Conservation (phyloP, 768 basidiomycete species). For the Agrocybe chaxingu region DNA sequence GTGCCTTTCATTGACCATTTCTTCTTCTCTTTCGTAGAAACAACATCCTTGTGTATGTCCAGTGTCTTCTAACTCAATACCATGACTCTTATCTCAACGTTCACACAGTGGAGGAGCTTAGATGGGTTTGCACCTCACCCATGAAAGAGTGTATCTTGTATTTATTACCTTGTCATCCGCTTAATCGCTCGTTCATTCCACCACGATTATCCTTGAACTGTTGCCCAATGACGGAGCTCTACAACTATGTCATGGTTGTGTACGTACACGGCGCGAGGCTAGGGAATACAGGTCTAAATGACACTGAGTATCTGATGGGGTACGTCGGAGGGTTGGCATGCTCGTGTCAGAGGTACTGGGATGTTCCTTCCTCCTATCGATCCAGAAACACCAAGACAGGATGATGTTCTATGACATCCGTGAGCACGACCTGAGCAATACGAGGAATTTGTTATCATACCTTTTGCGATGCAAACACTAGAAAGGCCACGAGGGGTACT, state of each 20-base stretch:
- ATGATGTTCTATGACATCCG: conserved; percentile 33
- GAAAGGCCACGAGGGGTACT: conserved; percentile 49
- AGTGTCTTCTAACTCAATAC: neutral
- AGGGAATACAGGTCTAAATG: neutral
- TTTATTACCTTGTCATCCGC: conserved; percentile 17
- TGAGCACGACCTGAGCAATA: neutral
- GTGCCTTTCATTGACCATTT: conserved; percentile 6
- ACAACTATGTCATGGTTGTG: neutral
- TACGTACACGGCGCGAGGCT: neutral
- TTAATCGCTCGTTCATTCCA: neutral
- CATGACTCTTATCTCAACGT: conserved; percentile 20
- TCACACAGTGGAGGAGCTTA: conserved; percentile 72
- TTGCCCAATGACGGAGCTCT: neutral
- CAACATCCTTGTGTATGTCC: conserved; percentile 93
- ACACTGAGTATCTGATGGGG: neutral
- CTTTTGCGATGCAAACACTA: conserved; percentile 49
- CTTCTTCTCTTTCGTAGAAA: conserved; percentile 55
- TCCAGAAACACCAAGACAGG: conserved; percentile 31
- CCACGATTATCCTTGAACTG: too few species aligned
- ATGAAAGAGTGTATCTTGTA: conserved; percentile 14
- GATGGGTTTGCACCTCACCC: conserved; percentile 10
- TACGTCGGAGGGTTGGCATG: neutral
- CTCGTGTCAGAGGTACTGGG: conserved; percentile 4
- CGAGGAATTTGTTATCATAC: conserved; percentile 21
- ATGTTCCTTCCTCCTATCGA: conserved; percentile 3